These are phyloP conservation scores for Drechslerella dactyloides DNA, from an alignment of 2,329 filamentous ascomycete species.

Conservation along the genomic window DNA sequence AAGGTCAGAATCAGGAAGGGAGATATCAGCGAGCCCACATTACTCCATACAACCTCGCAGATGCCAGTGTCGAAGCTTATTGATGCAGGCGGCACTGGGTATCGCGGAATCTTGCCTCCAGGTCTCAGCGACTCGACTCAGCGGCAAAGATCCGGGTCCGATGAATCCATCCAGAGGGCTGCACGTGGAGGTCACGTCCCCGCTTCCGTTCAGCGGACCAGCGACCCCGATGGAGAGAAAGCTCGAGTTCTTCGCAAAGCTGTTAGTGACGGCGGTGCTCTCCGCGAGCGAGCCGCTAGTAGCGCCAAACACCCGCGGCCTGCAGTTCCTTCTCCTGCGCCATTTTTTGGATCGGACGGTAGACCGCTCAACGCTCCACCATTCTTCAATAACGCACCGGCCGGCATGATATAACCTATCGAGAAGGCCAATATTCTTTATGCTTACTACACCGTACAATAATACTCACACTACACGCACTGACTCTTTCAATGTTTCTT, in stretches of 20 bases:
- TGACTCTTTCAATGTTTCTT: conserved; percentile 8
- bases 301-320: conserved; percentile 27
- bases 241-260: conserved; percentile 41
- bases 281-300: conserved; percentile 40
- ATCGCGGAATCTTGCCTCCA: conserved; percentile 35
- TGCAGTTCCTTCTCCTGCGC: conserved; percentile 19
- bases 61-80: conserved; percentile 48
- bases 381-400: conserved; percentile 43
- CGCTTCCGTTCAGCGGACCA: conserved; percentile 30
- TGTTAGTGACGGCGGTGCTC: conserved; percentile 34
- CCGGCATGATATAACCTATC: conserved; percentile 42
- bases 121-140: conserved; percentile 37
- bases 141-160: conserved; percentile 39
- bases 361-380: conserved; percentile 29
- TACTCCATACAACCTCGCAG: conserved; percentile 42
- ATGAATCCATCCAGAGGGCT: conserved; percentile 25
- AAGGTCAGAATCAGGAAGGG: conserved; percentile 33
- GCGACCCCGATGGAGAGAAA: conserved; percentile 34
- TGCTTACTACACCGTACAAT: conserved; percentile 16
- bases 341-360: conserved; percentile 31
- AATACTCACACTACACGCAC: conserved; percentile 17
- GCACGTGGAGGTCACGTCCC: conserved; percentile 16
- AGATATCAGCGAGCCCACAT: conserved; percentile 42
- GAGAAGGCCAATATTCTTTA: conserved; percentile 8
- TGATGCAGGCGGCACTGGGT: conserved; percentile 37